A percentile compares a stretch with the other conserved stretches of the same genome.
Conservation (phyloP, 108 stramenopile genomes). For the Parietichytrium sp. region DNA sequence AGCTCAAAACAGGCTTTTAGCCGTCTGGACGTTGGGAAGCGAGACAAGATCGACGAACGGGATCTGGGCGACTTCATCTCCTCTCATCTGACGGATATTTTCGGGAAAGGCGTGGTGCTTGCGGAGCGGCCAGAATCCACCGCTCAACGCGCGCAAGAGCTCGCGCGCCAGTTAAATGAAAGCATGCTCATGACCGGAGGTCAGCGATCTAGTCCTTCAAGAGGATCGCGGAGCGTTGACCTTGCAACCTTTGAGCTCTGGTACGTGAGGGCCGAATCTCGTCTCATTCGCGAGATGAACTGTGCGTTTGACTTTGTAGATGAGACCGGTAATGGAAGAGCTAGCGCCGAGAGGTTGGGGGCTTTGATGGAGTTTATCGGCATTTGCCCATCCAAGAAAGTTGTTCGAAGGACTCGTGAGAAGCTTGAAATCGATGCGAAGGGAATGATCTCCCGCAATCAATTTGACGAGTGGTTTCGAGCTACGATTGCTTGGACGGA, state of each 20-base stretch:
- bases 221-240: no score
- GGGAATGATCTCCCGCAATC: background rate
- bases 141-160: no score
- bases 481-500: slow-evolving; percentile 5
- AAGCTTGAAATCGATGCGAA: slow-evolving; percentile 18
- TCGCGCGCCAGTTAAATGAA: no score
- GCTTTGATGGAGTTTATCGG: background rate
- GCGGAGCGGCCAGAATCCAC: no score
- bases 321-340: background rate
- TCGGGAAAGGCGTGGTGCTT: no score
- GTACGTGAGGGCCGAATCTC: background rate
- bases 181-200: no score
- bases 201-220: no score
- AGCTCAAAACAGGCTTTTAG: no score
- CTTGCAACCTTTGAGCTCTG: background rate
- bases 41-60: no score
- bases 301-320: background rate
- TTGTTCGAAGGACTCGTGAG: slow-evolving; percentile 26
- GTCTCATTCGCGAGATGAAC: slow-evolving; percentile 1
- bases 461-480: slow-evolving; percentile 10
- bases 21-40: no score
- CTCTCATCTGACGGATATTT: no score
- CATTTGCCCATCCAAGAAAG: background rate
- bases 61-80: no score
- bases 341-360: background rate